Conservation (phyloP, 2,329 filamentous ascomycete species). For the Fusarium avenaceum region DNA sequence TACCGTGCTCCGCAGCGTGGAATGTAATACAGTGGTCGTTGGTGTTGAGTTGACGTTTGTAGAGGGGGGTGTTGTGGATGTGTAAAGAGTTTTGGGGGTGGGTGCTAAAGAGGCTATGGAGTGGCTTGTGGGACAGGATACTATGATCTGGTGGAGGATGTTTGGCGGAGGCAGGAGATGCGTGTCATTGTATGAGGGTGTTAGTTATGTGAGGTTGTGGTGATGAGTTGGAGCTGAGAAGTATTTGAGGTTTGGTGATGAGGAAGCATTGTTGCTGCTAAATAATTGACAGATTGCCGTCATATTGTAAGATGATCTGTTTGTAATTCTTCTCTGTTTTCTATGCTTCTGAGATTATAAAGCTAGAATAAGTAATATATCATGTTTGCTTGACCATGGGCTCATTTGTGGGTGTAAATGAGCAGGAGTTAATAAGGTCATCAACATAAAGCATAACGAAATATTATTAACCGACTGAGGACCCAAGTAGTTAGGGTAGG, state of each 20-base stretch:
- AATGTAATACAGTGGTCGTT: conserved; percentile 23
- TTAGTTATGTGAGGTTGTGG: background rate
- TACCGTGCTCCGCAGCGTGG: conserved; percentile 21
- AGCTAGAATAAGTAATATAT: too few relatives aligned
- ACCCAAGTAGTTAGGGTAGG: too few relatives aligned
- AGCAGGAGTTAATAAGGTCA: too few relatives aligned
- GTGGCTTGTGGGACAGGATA: conserved; percentile 1
- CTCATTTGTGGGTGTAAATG: too few relatives aligned
- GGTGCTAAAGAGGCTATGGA: background rate
- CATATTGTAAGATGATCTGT: too few relatives aligned
- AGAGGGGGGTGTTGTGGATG: conserved; percentile 17
- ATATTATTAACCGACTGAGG: too few relatives aligned
- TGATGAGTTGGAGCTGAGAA: background rate
- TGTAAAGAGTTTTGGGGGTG: conserved; percentile 5
- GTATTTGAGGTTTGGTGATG: background rate
- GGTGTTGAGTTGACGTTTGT: conserved; percentile 21
- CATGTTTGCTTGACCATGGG: too few relatives aligned
- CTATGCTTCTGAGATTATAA: too few relatives aligned
- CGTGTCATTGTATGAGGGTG: background rate
- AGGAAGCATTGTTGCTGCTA: background rate
- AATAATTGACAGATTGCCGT: too few relatives aligned
- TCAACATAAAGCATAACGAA: too few relatives aligned
- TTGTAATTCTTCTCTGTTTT: too few relatives aligned
- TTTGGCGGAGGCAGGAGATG: background rate
- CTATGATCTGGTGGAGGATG: conserved; percentile 4